Evolutionary conservation across 2,329 filamentous ascomycete genomes (phyloP), one percentile per base, ranked within the genome.

Genomic region (Botrytis paeoniae): DNA sequence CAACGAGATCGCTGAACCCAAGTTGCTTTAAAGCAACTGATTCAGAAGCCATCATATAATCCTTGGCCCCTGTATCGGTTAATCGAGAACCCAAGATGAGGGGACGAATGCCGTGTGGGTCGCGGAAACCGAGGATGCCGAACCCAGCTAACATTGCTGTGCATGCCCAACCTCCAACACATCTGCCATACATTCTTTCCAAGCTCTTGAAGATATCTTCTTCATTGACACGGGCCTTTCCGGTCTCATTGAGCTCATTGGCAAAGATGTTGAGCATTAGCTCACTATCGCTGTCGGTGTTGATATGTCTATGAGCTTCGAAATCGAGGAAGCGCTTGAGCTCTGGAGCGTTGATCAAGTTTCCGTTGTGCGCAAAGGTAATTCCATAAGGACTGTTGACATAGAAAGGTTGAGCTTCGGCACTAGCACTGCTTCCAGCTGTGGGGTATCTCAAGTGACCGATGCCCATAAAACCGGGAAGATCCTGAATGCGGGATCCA

Each of bases 41-140:
- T 82, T 97, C 94, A 0, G 94, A 97, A 1, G 94, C 93, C 85
- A 97, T 89, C 88, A 97, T 94, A 84, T 97, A 97, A 82, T 97
- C 94, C 74, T 83, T 91, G 9, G 89, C 90, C 7, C 88, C 85
- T 51, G 88, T 86, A 57, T 89, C 73, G 0, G 86, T 91, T 1
- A 89, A 87, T 71, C 94, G 88, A 66, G 90, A 92, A 60, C 94
- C 94, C 16, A 97, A 84, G 64, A 93, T 89, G 76, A 97, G 88
- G 4, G 94, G 94, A 20, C 94, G 92, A 79, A 97, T 97, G 75
- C 93, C 93, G 79, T 94, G 89, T 9, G 89, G 85, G 80, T 97
- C 93, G 75, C 93, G 87, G 85, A 95, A 95, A 63, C 91, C 92
- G 51, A 95, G 89, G 73, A 95, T 86, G 74, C 93, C 93, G 77